Conservation (phyloP, 176 grass and related monocot genomes). For the Tillandsia fasciculata region DNA sequence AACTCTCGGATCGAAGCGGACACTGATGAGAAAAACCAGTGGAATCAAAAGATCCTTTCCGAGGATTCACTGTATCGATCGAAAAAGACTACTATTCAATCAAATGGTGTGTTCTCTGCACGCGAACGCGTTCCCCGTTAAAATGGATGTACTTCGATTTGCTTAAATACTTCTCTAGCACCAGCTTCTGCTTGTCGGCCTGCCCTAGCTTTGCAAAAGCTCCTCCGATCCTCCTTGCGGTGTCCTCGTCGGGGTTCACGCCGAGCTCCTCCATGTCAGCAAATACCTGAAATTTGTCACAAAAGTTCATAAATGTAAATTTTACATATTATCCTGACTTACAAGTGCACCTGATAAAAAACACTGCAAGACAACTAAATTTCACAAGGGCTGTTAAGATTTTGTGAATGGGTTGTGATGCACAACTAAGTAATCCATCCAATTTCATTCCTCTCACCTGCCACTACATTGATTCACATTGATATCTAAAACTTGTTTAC, state of each 20-base stretch:
- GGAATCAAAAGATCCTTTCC: not conserved
- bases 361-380: not conserved
- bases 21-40: not conserved
- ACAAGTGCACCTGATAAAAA: not conserved
- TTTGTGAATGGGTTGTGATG: too few relatives aligned
- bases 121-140: constrained; percentile 49
- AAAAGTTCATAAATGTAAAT: not conserved
- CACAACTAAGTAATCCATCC: too few relatives aligned
- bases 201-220: constrained; percentile 46
- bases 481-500: too few relatives aligned
- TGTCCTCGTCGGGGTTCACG: constrained; percentile 74
- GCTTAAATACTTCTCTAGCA: constrained; percentile 60
- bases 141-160: constrained; percentile 84
- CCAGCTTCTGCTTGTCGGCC: constrained; percentile 45
- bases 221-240: constrained; percentile 60
- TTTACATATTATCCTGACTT: not conserved
- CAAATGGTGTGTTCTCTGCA: constrained; percentile 27
- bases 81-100: not conserved
- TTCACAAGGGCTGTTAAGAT: too few relatives aligned
- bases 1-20: too few relatives aligned
- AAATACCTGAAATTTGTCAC: constrained; percentile 40
- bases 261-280: constrained; percentile 74
- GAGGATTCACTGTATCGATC: not conserved
- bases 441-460: too few relatives aligned
- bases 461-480: too few relatives aligned